A percentile compares a stretch with the other conserved stretches of the same genome.
Conservation (phyloP, 2,329 filamentous ascomycete species). For the Elsinoe batatas region DNA sequence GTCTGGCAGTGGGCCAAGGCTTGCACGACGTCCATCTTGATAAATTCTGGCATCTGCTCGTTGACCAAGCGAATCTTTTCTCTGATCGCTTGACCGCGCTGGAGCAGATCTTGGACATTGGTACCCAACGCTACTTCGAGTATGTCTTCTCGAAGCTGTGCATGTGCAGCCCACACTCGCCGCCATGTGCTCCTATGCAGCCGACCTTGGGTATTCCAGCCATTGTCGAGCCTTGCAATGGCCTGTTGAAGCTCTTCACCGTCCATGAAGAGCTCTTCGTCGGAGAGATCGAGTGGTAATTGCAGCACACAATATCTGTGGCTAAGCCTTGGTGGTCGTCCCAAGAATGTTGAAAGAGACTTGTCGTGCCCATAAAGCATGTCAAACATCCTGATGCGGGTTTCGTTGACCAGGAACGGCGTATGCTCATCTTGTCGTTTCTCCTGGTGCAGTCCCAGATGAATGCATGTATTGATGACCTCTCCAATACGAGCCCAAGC, state of each 20-base stretch:
- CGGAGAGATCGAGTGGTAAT: constrained; percentile 45
- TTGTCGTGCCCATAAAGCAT: constrained; percentile 27
- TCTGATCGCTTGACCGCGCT: constrained; percentile 30
- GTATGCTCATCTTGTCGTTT: constrained; percentile 24
- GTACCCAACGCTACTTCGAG: constrained; percentile 46
- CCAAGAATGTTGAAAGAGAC: constrained; percentile 25
- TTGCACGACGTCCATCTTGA: constrained; percentile 23
- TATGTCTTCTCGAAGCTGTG: constrained; percentile 47
- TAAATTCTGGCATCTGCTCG: constrained; percentile 25
- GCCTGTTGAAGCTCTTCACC: constrained; percentile 32
- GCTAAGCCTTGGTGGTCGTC: constrained; percentile 13
- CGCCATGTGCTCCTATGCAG: constrained; percentile 38
- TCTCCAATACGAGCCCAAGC: constrained; percentile 28
- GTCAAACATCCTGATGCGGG: constrained; percentile 27
- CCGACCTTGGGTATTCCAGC: constrained; percentile 42
- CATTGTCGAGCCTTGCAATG: constrained; percentile 38
- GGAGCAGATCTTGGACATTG: constrained; percentile 29
- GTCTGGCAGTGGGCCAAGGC: constrained; percentile 17
- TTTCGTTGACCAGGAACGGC: constrained; percentile 26
- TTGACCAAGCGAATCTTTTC: constrained; percentile 33
- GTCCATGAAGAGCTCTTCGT: constrained; percentile 39
- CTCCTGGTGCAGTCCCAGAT: constrained; percentile 28
- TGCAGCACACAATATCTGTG: constrained; percentile 46
- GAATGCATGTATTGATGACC: constrained; percentile 26
- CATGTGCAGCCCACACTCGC: constrained; percentile 40